Percentiles rank a stretch among this genome's conserved stretches.
Conservation (phyloP, 2,329 filamentous ascomycete genomes). For the Ploettnerulaceae sp. region DNA sequence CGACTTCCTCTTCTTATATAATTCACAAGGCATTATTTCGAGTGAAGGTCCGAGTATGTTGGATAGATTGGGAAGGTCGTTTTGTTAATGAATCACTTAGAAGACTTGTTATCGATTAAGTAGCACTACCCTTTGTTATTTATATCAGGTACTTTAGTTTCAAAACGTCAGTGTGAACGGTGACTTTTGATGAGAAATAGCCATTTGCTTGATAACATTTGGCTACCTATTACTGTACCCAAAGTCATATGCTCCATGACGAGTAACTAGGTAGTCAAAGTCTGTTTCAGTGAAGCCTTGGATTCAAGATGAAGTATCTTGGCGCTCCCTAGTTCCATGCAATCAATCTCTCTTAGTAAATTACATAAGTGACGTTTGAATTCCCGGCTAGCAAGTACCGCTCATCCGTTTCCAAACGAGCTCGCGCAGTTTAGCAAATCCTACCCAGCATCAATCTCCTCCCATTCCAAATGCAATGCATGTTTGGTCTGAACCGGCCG, state of each 20-base stretch:
- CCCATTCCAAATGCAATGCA: neutral
- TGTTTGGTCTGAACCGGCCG: neutral
- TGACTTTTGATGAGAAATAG: no score
- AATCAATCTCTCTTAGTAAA: slow-evolving; percentile 8
- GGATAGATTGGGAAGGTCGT: no score
- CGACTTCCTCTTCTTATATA: no score
- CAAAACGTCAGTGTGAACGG: no score
- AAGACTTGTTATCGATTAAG: no score
- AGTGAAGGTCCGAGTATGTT: no score
- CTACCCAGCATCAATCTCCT: neutral
- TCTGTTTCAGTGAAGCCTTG: neutral
- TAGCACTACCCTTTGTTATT: no score
- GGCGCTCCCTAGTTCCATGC: neutral
- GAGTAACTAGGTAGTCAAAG: neutral
- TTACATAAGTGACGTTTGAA: slow-evolving; percentile 8
- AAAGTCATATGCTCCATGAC: neutral
- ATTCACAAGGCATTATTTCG: no score
- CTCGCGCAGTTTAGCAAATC: neutral
- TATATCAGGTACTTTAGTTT: no score
- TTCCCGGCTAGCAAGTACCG: neutral
- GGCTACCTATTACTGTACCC: no score
- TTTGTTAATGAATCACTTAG: no score
- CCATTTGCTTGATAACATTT: no score
- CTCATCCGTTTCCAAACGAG: neutral
- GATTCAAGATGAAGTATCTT: neutral